phyloP scores from a whole-genome alignment of 2,329 filamentous ascomycete species.

The Metarhizium brunneum region DNA sequence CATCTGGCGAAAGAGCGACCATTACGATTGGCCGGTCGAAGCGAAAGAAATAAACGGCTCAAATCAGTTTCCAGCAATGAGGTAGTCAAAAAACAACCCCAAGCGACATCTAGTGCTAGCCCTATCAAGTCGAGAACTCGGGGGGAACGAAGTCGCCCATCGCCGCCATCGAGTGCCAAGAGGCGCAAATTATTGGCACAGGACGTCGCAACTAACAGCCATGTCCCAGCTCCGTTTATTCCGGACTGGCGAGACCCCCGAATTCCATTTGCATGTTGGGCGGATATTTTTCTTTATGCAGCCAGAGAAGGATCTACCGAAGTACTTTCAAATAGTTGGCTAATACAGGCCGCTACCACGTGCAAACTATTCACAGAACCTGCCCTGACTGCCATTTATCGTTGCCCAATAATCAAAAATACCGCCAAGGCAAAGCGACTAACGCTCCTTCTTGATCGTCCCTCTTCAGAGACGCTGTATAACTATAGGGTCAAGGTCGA shows the following conservation, averaged over 20 bases:
- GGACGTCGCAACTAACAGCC: background rate
- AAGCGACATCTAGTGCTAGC: background rate
- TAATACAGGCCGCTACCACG: slow-evolving; percentile 51
- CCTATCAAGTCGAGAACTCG: background rate
- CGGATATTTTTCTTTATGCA: slow-evolving; percentile 61
- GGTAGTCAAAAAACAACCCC: background rate
- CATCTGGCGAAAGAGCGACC: background rate
- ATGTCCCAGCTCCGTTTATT: slow-evolving; percentile 20
- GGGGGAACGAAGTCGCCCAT: slow-evolving; percentile 13
- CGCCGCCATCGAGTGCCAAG: slow-evolving; percentile 8
- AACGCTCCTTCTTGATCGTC: slow-evolving; percentile 43
- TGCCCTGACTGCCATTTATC: slow-evolving; percentile 64
- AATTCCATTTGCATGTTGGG: slow-evolving; percentile 59
- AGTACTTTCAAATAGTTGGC: slow-evolving; percentile 48
- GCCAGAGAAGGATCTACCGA: slow-evolving; percentile 36
- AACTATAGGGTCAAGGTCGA: slow-evolving; percentile 67
- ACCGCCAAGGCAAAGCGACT: slow-evolving; percentile 35
- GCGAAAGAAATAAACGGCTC: background rate
- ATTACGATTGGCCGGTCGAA: background rate
- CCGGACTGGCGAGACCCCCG: slow-evolving; percentile 45
- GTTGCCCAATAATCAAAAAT: slow-evolving; percentile 52
- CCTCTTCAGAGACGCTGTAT: slow-evolving; percentile 37
- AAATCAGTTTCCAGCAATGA: background rate
- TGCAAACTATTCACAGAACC: slow-evolving; percentile 63
- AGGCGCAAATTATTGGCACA: slow-evolving; percentile 5